A percentile compares a stretch with the other conserved stretches of the same genome.
Evolutionary conservation across 2,329 filamentous ascomycete genomes (phyloP).

Genomic region (Hypoxylon sp.): DNA sequence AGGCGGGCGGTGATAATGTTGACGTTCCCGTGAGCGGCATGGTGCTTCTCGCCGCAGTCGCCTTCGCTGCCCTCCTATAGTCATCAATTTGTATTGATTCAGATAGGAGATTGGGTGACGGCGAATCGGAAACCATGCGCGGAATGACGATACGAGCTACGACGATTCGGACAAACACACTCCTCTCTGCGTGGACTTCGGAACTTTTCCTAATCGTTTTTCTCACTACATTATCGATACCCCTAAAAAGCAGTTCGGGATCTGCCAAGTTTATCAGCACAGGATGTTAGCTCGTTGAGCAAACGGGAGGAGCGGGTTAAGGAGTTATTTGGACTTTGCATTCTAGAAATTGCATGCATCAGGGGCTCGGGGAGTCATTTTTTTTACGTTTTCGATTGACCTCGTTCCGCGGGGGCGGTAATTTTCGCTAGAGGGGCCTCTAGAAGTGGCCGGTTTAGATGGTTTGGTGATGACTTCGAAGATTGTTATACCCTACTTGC

Average conservation of each 20-base stretch:
- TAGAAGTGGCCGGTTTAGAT: constrained; percentile 8
- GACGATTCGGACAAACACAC: constrained; percentile 15
- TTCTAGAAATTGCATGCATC: constrained; percentile 15
- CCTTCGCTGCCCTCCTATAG: constrained; percentile 31
- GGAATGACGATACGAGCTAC: constrained; percentile 34
- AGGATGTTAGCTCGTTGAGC: constrained; percentile 15
- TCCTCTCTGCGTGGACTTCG: constrained; percentile 10
- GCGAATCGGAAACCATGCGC: constrained; percentile 13
- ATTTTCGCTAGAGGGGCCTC: constrained; percentile 19
- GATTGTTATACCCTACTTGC: constrained; percentile 13
- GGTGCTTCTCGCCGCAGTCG: constrained; percentile 22
- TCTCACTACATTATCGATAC: constrained; percentile 35
- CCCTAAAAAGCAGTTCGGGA: constrained; percentile 18
- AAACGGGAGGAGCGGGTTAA: constrained; percentile 5
- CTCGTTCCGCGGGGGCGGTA: constrained; percentile 8
- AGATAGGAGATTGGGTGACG: constrained; percentile 1
- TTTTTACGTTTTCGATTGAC: no score
- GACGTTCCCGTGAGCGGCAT: constrained; percentile 14
- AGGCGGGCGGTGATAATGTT: constrained; percentile 23
- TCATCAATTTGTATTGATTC: constrained; percentile 1
- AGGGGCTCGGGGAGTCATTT: constrained; percentile 21
- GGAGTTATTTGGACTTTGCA: constrained; percentile 25
- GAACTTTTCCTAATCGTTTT: constrained; percentile 16
- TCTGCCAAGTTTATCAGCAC: constrained; percentile 13
- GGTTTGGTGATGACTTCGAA: constrained; percentile 1